These are phyloP conservation scores for Arthrobotrys iridis DNA, from an alignment of 2,329 filamentous ascomycete species.

Conservation along the genomic window DNA sequence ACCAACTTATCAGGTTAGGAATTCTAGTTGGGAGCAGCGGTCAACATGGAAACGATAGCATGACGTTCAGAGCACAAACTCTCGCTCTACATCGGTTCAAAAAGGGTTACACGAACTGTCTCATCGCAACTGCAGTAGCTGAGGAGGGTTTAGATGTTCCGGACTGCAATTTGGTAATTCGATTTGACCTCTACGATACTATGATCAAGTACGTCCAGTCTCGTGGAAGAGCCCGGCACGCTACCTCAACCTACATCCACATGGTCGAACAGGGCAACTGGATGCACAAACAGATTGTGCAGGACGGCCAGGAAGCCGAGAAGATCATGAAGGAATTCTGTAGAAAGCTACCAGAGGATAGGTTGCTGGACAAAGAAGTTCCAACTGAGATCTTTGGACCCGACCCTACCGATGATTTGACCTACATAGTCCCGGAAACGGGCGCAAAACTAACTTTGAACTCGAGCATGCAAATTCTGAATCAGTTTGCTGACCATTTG, in stretches of 20 bases:
- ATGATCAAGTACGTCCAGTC: conserved; percentile 97
- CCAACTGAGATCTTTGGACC: conserved; percentile 18
- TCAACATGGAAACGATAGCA: conserved; percentile 69
- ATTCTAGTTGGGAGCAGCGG: conserved; percentile 71
- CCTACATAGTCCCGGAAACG: conserved; percentile 72
- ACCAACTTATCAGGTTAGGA: conserved; percentile 70
- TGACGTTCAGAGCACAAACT: conserved; percentile 79
- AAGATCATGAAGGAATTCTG: conserved; percentile 78
- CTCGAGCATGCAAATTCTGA: conserved; percentile 73
- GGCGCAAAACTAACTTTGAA: conserved; percentile 76
- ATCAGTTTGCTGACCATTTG: conserved; percentile 77
- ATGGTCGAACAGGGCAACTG: conserved; percentile 80
- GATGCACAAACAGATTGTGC: conserved; percentile 68
- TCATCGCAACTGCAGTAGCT: conserved; percentile 72
- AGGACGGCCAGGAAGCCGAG: conserved; percentile 71
- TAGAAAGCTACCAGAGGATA: conserved; percentile 75
- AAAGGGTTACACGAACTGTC: conserved; percentile 67
- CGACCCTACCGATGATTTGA: conserved; percentile 22
- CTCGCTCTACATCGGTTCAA: conserved; percentile 72
- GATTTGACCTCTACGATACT: conserved; percentile 88
- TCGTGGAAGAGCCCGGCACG: conserved; percentile 81
- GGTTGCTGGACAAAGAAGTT: conserved; percentile 67
- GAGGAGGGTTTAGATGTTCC: conserved; percentile 76
- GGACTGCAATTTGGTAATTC: conserved; percentile 71
- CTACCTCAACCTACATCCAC: conserved; percentile 80